Evolutionary conservation across 345 rosid genomes (phyloP), one percentile per base, ranked within the genome.

Genomic region (Reutealis trisperma): DNA sequence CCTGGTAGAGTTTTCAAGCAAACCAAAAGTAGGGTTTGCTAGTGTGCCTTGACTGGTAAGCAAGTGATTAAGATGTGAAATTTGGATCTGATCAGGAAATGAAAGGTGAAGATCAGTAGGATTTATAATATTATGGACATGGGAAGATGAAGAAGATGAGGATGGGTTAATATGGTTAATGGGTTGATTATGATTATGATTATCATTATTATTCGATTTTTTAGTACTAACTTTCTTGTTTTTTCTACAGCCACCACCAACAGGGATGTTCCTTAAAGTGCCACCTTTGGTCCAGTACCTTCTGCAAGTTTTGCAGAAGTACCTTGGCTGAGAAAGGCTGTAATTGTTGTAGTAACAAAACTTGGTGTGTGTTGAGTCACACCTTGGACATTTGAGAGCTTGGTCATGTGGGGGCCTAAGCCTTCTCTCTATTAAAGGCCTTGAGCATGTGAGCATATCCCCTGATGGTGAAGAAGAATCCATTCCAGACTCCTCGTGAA

Each of bases 211-310:
- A 73, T 75, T 81, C 69, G 92, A 55, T 85, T 89, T 89, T 77
- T 90, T 79, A 51, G 87, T n/a, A 10, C 51, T 47, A 54, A 80
- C 89, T 85, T 90, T 95, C 88, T 89, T 93, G 87, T 89, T 95
- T 86, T 93, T 95, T 58, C 98, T 86, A 81, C 98, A 95, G 59
- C 98, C 98, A 32, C 99, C 99, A 37, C 99, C 99, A 3, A 95
- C 99, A 0, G 99, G 99, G 67, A 95, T 95, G 89, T 95, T 95
- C 77, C 98, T 84, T 12, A 93, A 77, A 47, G 98, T 95, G 55
- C 99, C 99, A 3, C 99, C 99, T 85, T 95, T 92, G 69, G 98
- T 95, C 99, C 98, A 95, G 87, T 95, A 95, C 88, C 99, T 89
- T 72, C 99, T 85, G 81, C 98, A 95, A 58, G 98, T 90, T 85